Base-by-base conservation (phyloP, 83 land plant species). In the Picea engelmannii region DNA sequence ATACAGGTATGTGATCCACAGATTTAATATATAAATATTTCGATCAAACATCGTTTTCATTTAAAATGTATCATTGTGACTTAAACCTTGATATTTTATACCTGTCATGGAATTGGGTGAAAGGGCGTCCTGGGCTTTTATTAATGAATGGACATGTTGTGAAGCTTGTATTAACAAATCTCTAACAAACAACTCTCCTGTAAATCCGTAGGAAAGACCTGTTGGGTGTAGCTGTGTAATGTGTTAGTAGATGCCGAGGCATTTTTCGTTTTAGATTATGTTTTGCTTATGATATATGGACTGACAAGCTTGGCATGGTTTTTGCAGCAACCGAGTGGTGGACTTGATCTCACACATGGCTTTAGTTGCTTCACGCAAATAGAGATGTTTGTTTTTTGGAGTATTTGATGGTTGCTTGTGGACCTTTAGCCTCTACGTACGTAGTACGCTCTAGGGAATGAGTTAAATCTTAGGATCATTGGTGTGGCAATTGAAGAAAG, bases 261-360 rank as follows among this genome's bases (percentile, higher is more conserved):
- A 52, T 52, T 52, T 52, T 10, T 2, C 12, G 10, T 52, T 52
- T 52, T 52, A 49, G 55, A 52, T 52, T 10, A 31, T 52, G 58
- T 52, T 52, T 52, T 11, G 13, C 10, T 47, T 6, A 16, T 69
- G 74, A 13, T 17, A 66, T 66, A 27, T 52, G 58, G 35, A 67
- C 70, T 67, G 17, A 68, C n/a, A 35, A 38, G 74, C 18, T 10
- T 79, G 70, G 35, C 62, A 13, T 55, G 44, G 2, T 60, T 62
- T 6, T 76, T 80, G 64, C 86, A 91, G 93, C 78, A 91, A 91
- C 88, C 91, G 93, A 65, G 91, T 91, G 21, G 63, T 91, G 79
- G 93, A 91, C 64, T 84, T 91, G 65, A 89, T 91, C 21, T 85
- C 82, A 79, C 91, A 91, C 86, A 91, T 91, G 87, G 91, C 93